Conservation (phyloP, 2,329 filamentous ascomycete genomes). For the Penicillium carneum region DNA sequence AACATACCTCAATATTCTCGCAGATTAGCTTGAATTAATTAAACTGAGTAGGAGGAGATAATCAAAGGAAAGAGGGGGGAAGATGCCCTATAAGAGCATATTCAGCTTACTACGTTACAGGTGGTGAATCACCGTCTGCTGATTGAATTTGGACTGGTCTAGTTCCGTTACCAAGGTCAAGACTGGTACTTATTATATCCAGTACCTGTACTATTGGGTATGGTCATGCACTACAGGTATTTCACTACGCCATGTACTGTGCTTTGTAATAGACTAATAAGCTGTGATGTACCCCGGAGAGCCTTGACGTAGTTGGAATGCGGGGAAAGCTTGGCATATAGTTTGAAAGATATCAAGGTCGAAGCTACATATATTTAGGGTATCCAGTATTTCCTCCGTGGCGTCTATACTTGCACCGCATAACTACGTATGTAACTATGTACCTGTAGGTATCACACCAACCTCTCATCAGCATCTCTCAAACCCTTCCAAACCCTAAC, state of each 20-base stretch:
- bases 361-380: not conserved
- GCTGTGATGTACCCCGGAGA: not conserved
- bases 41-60: not conserved
- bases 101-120: not conserved
- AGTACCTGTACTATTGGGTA: not conserved
- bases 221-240: too few species aligned
- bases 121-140: slow-evolving; percentile 2
- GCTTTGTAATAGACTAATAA: not conserved
- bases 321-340: slow-evolving; percentile 35
- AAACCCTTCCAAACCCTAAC: slow-evolving; percentile 57
- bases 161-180: not conserved
- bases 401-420: not conserved
- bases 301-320: slow-evolving; percentile 33
- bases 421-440: not conserved
- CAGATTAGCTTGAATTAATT: not conserved
- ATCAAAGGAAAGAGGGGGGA: slow-evolving; percentile 2
- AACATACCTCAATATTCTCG: not conserved
- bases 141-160: not conserved
- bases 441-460: slow-evolving; percentile 1
- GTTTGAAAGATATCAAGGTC: not conserved
- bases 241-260: too few species aligned
- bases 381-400: too few species aligned
- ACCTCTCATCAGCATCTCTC: slow-evolving; percentile 28
- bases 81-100: slow-evolving; percentile 2
- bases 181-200: not conserved